phyloP scores from a whole-genome alignment of 225 moss, liverwort and hornwort species.

The Neckera pumila region DNA sequence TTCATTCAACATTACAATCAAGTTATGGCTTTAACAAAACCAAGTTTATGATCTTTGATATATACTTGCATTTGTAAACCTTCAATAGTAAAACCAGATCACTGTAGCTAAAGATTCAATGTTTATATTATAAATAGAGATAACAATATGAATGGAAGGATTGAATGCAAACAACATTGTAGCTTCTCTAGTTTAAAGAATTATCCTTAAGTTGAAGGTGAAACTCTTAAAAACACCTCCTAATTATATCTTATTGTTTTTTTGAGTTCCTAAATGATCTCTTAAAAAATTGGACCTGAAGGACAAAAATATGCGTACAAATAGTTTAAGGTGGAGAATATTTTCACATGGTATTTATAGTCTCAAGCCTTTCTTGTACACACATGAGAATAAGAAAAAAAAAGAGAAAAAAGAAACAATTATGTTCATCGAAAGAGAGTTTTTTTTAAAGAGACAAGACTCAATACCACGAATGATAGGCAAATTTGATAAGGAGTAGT shows the following conservation, averaged over 20 bases:
- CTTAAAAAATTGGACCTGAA: fast-evolving
- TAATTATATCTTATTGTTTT: background rate
- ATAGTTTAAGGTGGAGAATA: background rate
- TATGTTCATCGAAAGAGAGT: fast-evolving
- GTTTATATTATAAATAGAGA: background rate
- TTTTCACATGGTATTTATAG: background rate
- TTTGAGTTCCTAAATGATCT: fast-evolving
- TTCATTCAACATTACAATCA: background rate
- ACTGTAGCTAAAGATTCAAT: background rate
- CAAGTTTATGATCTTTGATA: background rate
- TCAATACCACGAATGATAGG: background rate
- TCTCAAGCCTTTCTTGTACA: background rate
- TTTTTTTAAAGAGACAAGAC: background rate
- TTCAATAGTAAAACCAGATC: background rate
- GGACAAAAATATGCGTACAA: fast-evolving
- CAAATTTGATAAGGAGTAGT: background rate
- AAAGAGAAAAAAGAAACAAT: background rate
- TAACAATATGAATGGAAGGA: background rate
- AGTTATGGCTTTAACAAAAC: fast-evolving
- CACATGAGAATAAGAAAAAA: background rate
- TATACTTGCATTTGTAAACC: background rate
- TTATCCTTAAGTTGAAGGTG: background rate
- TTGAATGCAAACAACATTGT: background rate
- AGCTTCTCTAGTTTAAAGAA: background rate
- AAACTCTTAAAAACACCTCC: background rate